phyloP scores from a whole-genome alignment of 345 rosid genomes.

The Eutrema heterophyllum region DNA sequence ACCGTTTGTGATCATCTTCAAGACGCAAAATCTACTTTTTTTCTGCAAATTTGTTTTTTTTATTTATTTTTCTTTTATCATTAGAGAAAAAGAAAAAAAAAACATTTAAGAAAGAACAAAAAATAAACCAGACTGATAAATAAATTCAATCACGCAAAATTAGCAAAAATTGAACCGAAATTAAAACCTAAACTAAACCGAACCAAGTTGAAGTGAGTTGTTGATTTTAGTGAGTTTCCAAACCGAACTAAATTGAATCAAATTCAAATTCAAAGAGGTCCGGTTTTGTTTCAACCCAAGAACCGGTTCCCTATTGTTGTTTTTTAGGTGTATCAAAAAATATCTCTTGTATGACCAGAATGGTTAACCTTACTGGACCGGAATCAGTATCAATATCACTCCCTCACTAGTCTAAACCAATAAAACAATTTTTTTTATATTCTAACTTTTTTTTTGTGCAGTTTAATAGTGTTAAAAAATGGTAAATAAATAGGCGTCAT shows the following conservation, averaged over 20 bases:
- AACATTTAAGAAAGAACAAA: not conserved
- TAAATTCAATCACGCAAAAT: not conserved
- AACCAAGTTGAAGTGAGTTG: not conserved
- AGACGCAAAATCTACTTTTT: not conserved
- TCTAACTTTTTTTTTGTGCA: not conserved
- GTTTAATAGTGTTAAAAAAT: not conserved
- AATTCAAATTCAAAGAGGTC: not conserved
- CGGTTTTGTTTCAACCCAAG: not conserved
- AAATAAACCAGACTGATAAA: not conserved
- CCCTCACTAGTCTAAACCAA: not conserved
- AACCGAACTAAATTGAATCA: too few relatives aligned
- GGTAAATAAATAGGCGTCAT: not conserved
- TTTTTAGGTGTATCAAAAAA: too few relatives aligned
- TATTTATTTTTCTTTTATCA: not conserved
- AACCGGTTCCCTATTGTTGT: not conserved
- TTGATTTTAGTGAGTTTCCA: too few relatives aligned
- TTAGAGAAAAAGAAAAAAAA: not conserved
- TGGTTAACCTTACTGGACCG: not conserved
- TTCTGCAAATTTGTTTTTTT: not conserved
- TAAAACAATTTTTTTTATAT: not conserved
- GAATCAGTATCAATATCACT: not conserved
- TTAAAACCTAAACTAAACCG: not conserved
- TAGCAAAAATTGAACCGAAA: not conserved
- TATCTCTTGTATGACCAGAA: too few relatives aligned
- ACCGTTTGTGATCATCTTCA: slow-evolving; percentile 14